Evolutionary conservation across 2,329 filamentous ascomycete species (phyloP).

Genomic region (Pseudogymnoascus sp.): DNA sequence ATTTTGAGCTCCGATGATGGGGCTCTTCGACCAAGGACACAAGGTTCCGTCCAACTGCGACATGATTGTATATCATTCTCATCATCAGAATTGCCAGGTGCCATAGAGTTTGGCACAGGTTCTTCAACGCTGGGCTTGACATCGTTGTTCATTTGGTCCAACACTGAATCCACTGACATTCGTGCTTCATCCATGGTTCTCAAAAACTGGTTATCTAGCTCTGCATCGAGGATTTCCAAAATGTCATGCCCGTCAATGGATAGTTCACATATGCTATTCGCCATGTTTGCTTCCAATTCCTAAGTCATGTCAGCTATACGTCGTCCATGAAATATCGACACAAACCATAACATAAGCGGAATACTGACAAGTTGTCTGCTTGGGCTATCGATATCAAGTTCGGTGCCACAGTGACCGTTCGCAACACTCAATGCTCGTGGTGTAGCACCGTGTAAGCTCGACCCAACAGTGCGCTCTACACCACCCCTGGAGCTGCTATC

Average conservation of each 20-base stretch:
- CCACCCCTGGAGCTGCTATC: background rate
- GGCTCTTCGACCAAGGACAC: background rate
- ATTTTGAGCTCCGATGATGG: background rate
- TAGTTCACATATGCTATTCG: background rate
- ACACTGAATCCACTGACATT: background rate
- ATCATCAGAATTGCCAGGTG: background rate
- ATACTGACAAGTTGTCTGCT: constrained; percentile 1
- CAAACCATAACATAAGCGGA: background rate
- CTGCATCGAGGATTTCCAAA: background rate
- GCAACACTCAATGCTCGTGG: background rate
- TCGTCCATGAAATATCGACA: background rate
- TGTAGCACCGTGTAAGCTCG: background rate
- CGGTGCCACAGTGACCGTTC: background rate
- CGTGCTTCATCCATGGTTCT: background rate
- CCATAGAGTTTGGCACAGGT: background rate
- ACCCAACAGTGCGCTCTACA: background rate
- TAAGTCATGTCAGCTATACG: background rate
- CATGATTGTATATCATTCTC: background rate
- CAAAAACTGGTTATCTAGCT: background rate
- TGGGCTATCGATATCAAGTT: background rate
- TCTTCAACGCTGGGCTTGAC: background rate
- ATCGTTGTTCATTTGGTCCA: background rate
- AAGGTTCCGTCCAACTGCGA: background rate
- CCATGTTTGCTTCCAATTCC: background rate
- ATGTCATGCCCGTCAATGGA: background rate